Conservation (phyloP, 305 asterid species). For the Solanum hybrid region DNA sequence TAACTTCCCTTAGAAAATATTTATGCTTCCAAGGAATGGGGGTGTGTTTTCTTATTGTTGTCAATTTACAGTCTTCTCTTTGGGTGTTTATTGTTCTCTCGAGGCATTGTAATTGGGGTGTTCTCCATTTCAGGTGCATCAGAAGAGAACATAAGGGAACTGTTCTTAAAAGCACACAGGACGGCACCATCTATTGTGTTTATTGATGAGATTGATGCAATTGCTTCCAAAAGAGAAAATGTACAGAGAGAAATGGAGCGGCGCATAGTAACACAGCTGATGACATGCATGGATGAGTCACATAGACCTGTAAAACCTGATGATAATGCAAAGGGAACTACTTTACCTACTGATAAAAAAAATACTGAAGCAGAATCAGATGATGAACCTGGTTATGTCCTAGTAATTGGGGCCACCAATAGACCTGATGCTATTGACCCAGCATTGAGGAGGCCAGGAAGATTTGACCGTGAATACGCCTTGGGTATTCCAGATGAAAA, state of each 20-base stretch:
- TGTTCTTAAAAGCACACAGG: slow-evolving; percentile 70
- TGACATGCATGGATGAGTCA: slow-evolving; percentile 86
- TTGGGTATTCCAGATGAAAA: slow-evolving; percentile 74
- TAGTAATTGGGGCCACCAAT: slow-evolving; percentile 90
- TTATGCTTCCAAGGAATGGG: not conserved
- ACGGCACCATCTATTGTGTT: slow-evolving; percentile 90
- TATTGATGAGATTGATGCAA: slow-evolving; percentile 90
- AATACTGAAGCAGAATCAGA: slow-evolving; percentile 15
- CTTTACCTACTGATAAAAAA: slow-evolving; percentile 5
- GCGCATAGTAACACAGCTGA: slow-evolving; percentile 79
- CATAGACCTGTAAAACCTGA: slow-evolving; percentile 28
- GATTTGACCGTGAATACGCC: slow-evolving; percentile 76
- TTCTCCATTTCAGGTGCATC: not conserved
- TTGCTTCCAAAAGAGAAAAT: slow-evolving; percentile 87
- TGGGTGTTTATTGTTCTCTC: not conserved
- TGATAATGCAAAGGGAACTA: slow-evolving; percentile 6
- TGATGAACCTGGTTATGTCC: slow-evolving; percentile 45
- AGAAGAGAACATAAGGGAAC: slow-evolving; percentile 43
- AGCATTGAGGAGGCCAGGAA: slow-evolving; percentile 86
- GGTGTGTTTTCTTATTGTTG: not conserved
- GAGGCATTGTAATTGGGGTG: not conserved
- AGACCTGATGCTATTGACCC: slow-evolving; percentile 84
- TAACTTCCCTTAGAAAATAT: not conserved
- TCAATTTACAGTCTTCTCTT: not conserved
- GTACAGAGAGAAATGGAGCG: slow-evolving; percentile 76